Conservation (phyloP, 306 rosid genomes). For the Carpinus fangiana region DNA sequence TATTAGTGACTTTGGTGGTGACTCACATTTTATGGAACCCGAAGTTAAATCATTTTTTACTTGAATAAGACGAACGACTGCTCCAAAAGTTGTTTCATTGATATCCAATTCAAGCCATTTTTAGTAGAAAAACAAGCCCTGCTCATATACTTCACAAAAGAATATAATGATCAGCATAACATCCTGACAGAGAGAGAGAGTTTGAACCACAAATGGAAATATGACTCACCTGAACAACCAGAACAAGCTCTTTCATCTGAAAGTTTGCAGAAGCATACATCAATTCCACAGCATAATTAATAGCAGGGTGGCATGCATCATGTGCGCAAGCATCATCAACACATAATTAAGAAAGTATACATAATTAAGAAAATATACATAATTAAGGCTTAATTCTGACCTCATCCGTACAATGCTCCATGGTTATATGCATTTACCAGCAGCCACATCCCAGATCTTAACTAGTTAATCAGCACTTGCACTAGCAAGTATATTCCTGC, state of each 20-base stretch:
- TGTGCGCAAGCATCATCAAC: conserved; percentile 74
- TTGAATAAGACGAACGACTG: neutral
- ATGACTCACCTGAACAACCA: conserved; percentile 67
- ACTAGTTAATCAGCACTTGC: conserved; percentile 88
- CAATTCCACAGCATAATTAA: conserved; percentile 74
- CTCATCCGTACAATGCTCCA: conserved; percentile 92
- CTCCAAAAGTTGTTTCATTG: conserved; percentile 1
- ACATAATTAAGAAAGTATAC: conserved; percentile 25
- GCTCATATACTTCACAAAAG: neutral
- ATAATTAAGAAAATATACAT: too few relatives aligned
- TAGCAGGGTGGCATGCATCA: conserved; percentile 85
- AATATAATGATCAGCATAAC: neutral
- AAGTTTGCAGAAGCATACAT: conserved; percentile 86
- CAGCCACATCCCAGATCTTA: conserved; percentile 84
- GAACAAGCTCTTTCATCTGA: conserved; percentile 83
- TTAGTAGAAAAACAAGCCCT: neutral
- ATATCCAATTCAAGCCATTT: neutral
- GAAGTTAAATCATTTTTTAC: neutral
- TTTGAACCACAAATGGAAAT: conserved; percentile 14
- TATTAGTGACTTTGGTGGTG: neutral
- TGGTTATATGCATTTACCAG: conserved; percentile 73
- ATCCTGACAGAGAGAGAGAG: neutral
- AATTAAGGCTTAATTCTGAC: conserved; percentile 39
- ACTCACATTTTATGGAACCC: neutral
- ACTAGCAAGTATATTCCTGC: conserved; percentile 87